These are phyloP conservation scores for Prunus davidiana DNA, from an alignment of 306 rosid genomes.

Conservation along the genomic window DNA sequence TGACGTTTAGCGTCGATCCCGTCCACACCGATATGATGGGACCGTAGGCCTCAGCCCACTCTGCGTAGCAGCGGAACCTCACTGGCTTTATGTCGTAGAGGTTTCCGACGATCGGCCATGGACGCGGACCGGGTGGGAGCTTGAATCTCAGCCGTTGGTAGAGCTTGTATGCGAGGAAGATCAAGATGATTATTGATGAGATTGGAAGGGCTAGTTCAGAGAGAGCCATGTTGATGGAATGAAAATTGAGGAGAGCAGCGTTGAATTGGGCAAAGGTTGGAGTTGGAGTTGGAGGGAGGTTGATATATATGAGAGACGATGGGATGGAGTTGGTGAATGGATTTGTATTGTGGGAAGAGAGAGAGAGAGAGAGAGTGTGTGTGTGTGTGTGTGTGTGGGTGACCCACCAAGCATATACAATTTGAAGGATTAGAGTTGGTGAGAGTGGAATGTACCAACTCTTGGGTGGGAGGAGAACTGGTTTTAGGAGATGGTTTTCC, in stretches of 20 bases:
- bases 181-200: slow-evolving; percentile 20
- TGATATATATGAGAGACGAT: background rate
- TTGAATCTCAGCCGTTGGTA: slow-evolving; percentile 54
- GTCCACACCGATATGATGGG: slow-evolving; percentile 91
- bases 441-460: background rate
- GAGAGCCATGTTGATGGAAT: slow-evolving; percentile 1
- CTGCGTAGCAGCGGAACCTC: slow-evolving; percentile 74
- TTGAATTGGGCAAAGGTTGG: background rate
- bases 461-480: background rate
- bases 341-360: background rate
- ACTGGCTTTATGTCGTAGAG: slow-evolving; percentile 80
- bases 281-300: background rate
- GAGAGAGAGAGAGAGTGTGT: background rate
- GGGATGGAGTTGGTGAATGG: background rate
- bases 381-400: background rate
- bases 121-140: slow-evolving; percentile 84
- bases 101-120: slow-evolving; percentile 83
- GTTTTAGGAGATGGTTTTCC: background rate
- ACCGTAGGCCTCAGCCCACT: slow-evolving; percentile 76
- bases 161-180: slow-evolving; percentile 38
- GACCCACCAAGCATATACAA: background rate
- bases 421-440: background rate
- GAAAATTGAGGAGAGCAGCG: background rate
- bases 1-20: slow-evolving; percentile 66
- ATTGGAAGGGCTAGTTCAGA: slow-evolving; percentile 16